Base-by-base conservation (phyloP, 768 basidiomycete genomes). In the Trametes coccinea region DNA sequence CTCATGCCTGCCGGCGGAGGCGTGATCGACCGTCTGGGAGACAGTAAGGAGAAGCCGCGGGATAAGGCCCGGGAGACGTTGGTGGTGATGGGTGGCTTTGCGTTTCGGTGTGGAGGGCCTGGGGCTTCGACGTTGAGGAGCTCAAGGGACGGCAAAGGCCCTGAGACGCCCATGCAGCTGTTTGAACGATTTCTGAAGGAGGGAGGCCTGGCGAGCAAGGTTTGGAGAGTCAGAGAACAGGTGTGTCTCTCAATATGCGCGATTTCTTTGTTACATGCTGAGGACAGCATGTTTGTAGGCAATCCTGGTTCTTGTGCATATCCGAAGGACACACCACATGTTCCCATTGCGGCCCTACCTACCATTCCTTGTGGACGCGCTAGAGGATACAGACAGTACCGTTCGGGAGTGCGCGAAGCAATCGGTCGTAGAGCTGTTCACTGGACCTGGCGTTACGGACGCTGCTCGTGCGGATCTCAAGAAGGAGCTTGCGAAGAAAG, bases 381-480 rank as follows among this genome's bases (percentile, higher is more conserved):
- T 99, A 33, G 92, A 98, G 77, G 96, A 98, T 74, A 85, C 87
- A 1, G 97, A 99, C 70, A 84, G 89, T 17, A 85, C 86, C 66
- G 97, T 98, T 54, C 89, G 97, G 46, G 90, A 94, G 57, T 88
- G 87, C 70, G 89, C 95, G 7, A 85, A 88, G 51, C 82, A 84
- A 66, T 87, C 92, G 1, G 83, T 93, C 60, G 82, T 97, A 14
- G 86, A 89, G 65, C 80, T 99, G 56, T 96, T 98, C 70, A 87
- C 92, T 0, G 91, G 92, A 14, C 83, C 89, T 0, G 85, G 83
- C 4, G 92, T 93, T 13, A 86, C 88, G 2, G 89, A 95, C 70
- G 87, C 86, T 7, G 97, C 97, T 3, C 87, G 92, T 53, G 85
- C 94, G 4, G 96, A 98, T 72, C 80, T 98, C 56, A 98, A 97